Base-by-base conservation (phyloP, 768 basidiomycete species). In the Mycena amicta region DNA sequence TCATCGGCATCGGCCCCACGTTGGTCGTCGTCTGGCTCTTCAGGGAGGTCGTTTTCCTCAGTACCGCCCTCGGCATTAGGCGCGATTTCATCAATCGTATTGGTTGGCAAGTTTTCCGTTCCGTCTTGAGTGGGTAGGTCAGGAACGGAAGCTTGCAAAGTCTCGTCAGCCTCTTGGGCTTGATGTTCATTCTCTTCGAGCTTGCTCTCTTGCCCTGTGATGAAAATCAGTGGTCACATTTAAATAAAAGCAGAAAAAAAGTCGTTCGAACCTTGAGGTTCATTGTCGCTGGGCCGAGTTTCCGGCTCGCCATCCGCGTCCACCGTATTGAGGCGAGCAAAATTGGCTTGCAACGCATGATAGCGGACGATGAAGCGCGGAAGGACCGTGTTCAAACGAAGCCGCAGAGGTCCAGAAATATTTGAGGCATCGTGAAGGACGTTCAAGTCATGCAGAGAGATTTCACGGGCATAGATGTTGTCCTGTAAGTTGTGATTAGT, bases 311-410 rank as follows among this genome's bases (percentile, higher is more conserved):
- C 53, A 15, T 56, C 58, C 41, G 53, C 54, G 30, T 64, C 58
- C 39, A 56, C 56, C 5, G 69, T 26, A 51, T 69, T 66, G 4
- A 73, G 61, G 52, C 71, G 71, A 22, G 70, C 50, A 3, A 88
- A 73, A 58, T 86, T 80, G 31, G 84, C 83, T 67, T 87, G 86
- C 39, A 91, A 75, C 31, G 77, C 66, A 55, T 84, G 85, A 66
- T 87, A 91, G 47, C 86, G 86, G 27, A 79, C 71, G 40, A 88
- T 87, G 61, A 91, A 90, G 49, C 89, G 81, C 30, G 89, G 85
- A 0, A 70, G 60, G 28, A 70, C 64, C 8, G 76, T 66, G 50
- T 76, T 80, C 45, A 90, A 70, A 52, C 76, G 77, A 43, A 90
- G 74, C 40, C 86, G 85, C 50, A 91, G 77, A 5, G 86, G 86